Conservation (phyloP, 2,329 filamentous ascomycete species). For the Trichoderma endophyticum region DNA sequence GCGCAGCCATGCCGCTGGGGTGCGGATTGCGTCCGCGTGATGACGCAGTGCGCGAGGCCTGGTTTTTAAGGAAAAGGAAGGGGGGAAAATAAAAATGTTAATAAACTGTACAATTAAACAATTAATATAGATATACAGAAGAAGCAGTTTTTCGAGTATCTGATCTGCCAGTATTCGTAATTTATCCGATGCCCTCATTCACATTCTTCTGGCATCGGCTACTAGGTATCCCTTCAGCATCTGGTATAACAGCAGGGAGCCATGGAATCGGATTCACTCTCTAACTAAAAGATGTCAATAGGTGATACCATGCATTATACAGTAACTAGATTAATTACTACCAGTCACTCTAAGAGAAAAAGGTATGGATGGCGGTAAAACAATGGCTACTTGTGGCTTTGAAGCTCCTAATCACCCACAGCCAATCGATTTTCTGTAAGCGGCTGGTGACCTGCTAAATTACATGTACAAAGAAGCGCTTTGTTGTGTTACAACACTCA, state of each 20-base stretch:
- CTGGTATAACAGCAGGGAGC: no score
- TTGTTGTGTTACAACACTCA: neutral
- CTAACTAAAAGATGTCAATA: neutral
- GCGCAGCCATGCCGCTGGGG: neutral
- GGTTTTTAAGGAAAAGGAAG: neutral
- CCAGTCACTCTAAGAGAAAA: neutral
- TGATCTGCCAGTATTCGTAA: neutral
- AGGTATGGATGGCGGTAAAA: no score
- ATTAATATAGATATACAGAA: neutral
- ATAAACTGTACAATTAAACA: neutral
- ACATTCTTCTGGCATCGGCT: neutral
- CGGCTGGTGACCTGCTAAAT: neutral
- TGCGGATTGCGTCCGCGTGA: slow-evolving; percentile 1
- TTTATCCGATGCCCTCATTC: no score
- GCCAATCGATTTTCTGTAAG: neutral
- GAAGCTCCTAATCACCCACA: neutral
- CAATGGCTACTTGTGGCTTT: neutral
- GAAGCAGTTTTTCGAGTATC: neutral
- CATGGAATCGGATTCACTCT: no score
- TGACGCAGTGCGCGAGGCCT: neutral
- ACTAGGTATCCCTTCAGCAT: no score
- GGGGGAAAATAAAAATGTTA: no score
- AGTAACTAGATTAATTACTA: neutral
- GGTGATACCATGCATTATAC: neutral
- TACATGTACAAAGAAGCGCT: neutral